phyloP scores from a whole-genome alignment of 1,139 yeast species.

The Williopsis jadinii region DNA sequence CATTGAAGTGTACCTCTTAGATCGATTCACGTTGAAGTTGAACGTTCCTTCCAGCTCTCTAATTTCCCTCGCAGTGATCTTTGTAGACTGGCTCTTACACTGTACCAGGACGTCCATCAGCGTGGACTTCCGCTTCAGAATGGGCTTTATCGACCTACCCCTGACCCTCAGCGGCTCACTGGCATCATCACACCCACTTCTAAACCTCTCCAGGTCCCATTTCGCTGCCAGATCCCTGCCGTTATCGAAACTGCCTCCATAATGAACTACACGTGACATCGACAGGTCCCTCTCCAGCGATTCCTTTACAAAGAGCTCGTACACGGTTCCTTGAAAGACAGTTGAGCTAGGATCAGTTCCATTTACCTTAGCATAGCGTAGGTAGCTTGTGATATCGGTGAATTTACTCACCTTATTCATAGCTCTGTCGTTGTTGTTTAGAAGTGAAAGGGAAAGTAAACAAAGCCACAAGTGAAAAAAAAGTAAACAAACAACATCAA shows the following conservation, averaged over 20 bases:
- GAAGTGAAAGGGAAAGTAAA: too few species aligned
- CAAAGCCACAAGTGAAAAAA: too few species aligned
- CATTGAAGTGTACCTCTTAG: constrained; percentile 26
- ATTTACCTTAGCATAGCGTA: constrained; percentile 25
- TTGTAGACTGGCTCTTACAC: constrained; percentile 44
- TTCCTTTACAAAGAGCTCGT: constrained; percentile 51
- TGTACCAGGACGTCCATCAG: constrained; percentile 40
- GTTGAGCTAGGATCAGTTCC: constrained; percentile 34
- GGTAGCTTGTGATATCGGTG: constrained; percentile 15
- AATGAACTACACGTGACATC: constrained; percentile 31
- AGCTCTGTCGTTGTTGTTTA: too few species aligned
- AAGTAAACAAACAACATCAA: too few species aligned
- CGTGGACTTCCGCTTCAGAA: constrained; percentile 15
- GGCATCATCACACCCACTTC: neutral
- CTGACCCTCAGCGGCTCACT: constrained; percentile 12
- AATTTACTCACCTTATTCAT: neutral
- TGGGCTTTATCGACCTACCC: constrained; percentile 24
- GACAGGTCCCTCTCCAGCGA: constrained; percentile 36
- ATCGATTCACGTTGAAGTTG: constrained; percentile 34
- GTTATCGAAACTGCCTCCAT: constrained; percentile 68
- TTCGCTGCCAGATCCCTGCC: constrained; percentile 65
- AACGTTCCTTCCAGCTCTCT: constrained; percentile 56
- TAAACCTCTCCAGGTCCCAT: constrained; percentile 40
- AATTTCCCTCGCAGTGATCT: constrained; percentile 44
- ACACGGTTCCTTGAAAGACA: constrained; percentile 62